Percentiles rank a stretch among this genome's conserved stretches.
phyloP scores from a whole-genome alignment of 2,329 filamentous ascomycete genomes.

The Fusarium torreyae region DNA sequence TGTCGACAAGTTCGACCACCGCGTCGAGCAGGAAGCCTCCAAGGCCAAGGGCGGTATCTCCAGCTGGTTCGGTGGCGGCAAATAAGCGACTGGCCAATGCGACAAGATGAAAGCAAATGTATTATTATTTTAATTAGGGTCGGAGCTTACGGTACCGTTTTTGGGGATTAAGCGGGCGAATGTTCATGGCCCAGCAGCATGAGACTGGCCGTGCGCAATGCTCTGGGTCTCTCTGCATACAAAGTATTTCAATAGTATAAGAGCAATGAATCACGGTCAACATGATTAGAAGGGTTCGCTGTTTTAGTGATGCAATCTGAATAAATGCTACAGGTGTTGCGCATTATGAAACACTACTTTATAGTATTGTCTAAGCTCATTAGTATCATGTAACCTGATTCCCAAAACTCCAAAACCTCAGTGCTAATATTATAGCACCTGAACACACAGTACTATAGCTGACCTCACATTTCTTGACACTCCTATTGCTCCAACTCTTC shows the following conservation, averaged over 20 bases:
- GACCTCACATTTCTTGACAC: background rate
- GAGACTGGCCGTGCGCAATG: conserved; percentile 23
- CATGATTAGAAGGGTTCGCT: background rate
- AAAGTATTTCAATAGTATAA: conserved; percentile 38
- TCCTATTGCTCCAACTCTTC: conserved; percentile 55
- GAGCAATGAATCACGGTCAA: conserved; percentile 33
- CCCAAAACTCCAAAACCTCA: conserved; percentile 32
- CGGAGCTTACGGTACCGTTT: conserved; percentile 20
- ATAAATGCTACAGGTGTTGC: background rate
- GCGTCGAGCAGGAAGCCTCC: conserved; percentile 81
- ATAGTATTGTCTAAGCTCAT: conserved; percentile 32
- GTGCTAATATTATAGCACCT: conserved; percentile 9
- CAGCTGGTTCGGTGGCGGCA: conserved; percentile 83
- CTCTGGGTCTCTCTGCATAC: conserved; percentile 21
- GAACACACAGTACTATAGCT: conserved; percentile 1
- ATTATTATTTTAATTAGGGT: conserved; percentile 32
- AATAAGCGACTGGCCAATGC: conserved; percentile 42
- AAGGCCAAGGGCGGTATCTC: conserved; percentile 89
- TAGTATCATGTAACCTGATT: conserved; percentile 24
- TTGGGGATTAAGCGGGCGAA: conserved; percentile 31
- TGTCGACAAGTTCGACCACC: conserved; percentile 86
- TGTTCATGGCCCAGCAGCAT: conserved; percentile 22
- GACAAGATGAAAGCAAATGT: conserved; percentile 21
- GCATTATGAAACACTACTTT: conserved; percentile 2
- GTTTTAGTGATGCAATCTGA: background rate